Base-by-base conservation (phyloP, 176 grass and related monocot species). In the Thinopyrum elongatum region DNA sequence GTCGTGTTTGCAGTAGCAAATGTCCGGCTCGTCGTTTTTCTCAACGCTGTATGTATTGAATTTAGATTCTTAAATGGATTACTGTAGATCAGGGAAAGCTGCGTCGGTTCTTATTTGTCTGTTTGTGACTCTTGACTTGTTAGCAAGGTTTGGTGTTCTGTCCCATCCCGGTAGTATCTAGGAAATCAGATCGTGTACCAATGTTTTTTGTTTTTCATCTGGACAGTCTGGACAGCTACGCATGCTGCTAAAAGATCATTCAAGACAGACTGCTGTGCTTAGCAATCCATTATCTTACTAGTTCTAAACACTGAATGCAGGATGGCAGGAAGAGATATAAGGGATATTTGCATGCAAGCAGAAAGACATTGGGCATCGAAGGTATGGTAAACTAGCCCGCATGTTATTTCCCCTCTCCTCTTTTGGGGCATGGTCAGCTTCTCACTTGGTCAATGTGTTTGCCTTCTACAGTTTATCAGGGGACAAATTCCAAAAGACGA, bases 341-440 rank as follows among this genome's bases (percentile, higher is more conserved):
- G 88, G 84, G 97, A 94, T 80, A 73, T 96, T 11, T 98, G 97
- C 76, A 94, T 94, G 85, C 97, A 98, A 91, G 94, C 97, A 79
- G 97, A 98, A 89, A 91, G 92, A 61, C 94, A 94, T 80, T 96
- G 97, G 97, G 97, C 94, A 13, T 94, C 97, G 49, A 98, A 98
- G 92, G 97, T 98, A 83, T 39, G 25, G 6, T 59, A 82, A 81
- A 89, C 76, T 85, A 34, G 10, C 36, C 13, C 17, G 14, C 26
- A 44, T 28, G 3, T 49, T 86, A 42, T 46, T 64, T 33, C 49
- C 28, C 41, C 36, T 51, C 2, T n/a, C 0, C 25, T 17, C 0
- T 33, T 81, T 4, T 4, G 16, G 11, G 28, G 36, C 22, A 22
- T 70, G 12, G 19, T 38, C 23, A 69, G 17, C 6, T 17, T 63